These are phyloP conservation scores for Echeveria elegans DNA, from an alignment of 164 flowering plant genomes.

Conservation along the genomic window DNA sequence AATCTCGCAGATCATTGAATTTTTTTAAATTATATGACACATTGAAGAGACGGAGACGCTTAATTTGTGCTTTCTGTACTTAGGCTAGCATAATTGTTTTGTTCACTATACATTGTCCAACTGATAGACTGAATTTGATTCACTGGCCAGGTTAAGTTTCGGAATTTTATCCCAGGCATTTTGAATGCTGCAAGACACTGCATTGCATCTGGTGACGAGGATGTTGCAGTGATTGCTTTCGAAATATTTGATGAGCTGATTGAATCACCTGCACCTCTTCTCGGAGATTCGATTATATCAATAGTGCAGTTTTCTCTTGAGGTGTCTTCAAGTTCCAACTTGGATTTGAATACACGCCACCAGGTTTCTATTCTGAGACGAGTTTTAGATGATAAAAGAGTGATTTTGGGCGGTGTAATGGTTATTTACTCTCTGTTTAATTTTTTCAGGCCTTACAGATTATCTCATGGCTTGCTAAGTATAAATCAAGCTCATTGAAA, in stretches of 20 bases:
- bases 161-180: constrained; percentile 90
- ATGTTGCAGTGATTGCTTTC: constrained; percentile 85
- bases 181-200: constrained; percentile 81
- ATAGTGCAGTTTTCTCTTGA: constrained; percentile 99
- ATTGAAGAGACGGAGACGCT: too few species aligned
- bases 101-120: too few species aligned
- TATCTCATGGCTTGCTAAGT: constrained; percentile 94
- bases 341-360: constrained; percentile 81
- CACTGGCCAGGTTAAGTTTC: constrained; percentile 84
- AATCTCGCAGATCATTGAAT: too few species aligned
- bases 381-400: too few species aligned
- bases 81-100: too few species aligned
- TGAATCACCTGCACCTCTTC: too few species aligned
- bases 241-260: constrained; percentile 97
- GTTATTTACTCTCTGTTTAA: constrained; percentile 11
- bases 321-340: constrained; percentile 75
- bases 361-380: constrained; percentile 61
- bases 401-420: neutral
- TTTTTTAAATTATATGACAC: too few species aligned
- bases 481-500: constrained; percentile 68
- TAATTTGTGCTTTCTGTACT: too few species aligned
- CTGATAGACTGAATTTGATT: too few species aligned
- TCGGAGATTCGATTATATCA: too few species aligned
- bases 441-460: constrained; percentile 81
- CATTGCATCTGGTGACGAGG: constrained; percentile 86